These are phyloP conservation scores for Cladosporium sp. DNA, from an alignment of 2,329 filamentous ascomycete species.

Conservation along the genomic window DNA sequence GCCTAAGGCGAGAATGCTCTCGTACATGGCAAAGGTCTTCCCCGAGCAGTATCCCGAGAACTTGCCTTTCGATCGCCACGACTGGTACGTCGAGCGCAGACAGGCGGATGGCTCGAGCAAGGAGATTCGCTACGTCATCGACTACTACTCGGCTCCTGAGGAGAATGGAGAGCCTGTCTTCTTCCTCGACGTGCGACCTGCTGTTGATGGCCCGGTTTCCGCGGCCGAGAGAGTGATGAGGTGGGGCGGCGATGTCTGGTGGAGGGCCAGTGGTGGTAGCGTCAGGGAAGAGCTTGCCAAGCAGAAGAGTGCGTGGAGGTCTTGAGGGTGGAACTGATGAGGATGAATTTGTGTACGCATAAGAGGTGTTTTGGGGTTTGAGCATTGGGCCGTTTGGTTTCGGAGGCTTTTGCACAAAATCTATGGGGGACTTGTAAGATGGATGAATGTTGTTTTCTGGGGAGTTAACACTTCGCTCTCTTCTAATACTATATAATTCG, in stretches of 20 bases:
- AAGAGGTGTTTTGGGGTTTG: not conserved
- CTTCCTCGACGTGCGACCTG: slow-evolving; percentile 89
- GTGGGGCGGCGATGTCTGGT: slow-evolving; percentile 95
- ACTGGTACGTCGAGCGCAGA: slow-evolving; percentile 86
- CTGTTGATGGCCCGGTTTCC: slow-evolving; percentile 73
- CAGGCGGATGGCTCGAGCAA: slow-evolving; percentile 60
- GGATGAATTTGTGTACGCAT: not conserved
- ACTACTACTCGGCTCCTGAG: slow-evolving; percentile 88
- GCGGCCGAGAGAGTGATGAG: slow-evolving; percentile 78
- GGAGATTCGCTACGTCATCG: slow-evolving; percentile 91
- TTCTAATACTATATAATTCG: not conserved
- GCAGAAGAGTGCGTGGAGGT: slow-evolving; percentile 14
- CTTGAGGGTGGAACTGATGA: not conserved
- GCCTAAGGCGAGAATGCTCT: slow-evolving; percentile 82
- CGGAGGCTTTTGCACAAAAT: not conserved
- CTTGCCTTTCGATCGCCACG: slow-evolving; percentile 91
- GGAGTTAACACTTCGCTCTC: not conserved
- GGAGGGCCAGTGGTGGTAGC: slow-evolving; percentile 73
- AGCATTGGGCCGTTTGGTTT: not conserved
- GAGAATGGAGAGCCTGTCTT: slow-evolving; percentile 89
- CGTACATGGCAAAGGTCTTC: slow-evolving; percentile 73
- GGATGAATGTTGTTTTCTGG: not conserved
- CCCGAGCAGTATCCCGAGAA: slow-evolving; percentile 74
- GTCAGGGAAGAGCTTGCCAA: slow-evolving; percentile 46
- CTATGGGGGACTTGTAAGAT: not conserved